Conservation (phyloP, 2,329 filamentous ascomycete species). For the Cercospora berteroae region DNA sequence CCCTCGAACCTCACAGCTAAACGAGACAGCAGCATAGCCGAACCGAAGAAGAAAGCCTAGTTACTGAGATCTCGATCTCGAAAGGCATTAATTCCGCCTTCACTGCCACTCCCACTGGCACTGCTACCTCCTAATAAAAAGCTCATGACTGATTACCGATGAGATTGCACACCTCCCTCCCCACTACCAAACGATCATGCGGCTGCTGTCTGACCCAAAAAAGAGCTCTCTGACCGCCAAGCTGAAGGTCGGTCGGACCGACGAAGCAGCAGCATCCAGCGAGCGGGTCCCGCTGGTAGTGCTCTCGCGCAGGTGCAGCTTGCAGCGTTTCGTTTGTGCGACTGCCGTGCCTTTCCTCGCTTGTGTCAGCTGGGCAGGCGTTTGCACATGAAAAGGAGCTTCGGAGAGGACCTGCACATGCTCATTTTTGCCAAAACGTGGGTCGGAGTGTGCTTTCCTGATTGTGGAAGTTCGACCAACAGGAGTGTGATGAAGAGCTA, state of each 20-base stretch:
- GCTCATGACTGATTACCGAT: neutral
- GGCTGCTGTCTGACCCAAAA: slow-evolving; percentile 14
- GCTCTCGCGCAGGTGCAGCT: neutral
- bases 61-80: neutral
- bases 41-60: neutral
- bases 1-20: neutral
- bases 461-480: neutral
- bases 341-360: neutral
- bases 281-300: neutral
- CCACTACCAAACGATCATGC: slow-evolving; percentile 10
- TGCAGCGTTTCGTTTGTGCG: neutral
- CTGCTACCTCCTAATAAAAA: too few relatives aligned
- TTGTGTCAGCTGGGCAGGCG: neutral
- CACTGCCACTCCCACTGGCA: neutral
- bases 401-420: neutral
- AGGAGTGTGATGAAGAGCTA: neutral
- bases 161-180: neutral
- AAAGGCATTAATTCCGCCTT: neutral
- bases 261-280: neutral
- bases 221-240: slow-evolving; percentile 7
- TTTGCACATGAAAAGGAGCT: slow-evolving; percentile 1
- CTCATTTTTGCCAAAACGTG: neutral
- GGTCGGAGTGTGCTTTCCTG: neutral
- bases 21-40: neutral
- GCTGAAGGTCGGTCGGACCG: neutral